These are phyloP conservation scores for Punctularia strigosozonata DNA, from an alignment of 768 basidiomycete species.

Conservation along the genomic window DNA sequence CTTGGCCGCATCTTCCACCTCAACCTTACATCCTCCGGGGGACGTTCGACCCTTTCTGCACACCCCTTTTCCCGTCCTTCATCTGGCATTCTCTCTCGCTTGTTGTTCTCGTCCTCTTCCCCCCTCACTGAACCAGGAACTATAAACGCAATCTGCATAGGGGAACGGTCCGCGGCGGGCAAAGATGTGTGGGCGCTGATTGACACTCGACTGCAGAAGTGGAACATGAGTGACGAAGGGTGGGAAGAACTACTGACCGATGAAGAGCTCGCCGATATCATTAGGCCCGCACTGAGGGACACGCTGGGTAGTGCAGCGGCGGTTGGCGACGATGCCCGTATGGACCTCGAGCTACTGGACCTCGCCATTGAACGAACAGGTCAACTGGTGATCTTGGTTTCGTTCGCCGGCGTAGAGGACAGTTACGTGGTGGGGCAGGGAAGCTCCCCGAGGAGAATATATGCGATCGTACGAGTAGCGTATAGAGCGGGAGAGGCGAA, in stretches of 20 bases:
- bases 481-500: conserved; percentile 27
- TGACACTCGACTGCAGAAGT: conserved; percentile 56
- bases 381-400: conserved; percentile 50
- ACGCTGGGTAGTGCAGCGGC: conserved; percentile 22
- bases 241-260: conserved; percentile 59
- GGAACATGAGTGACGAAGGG: conserved; percentile 56
- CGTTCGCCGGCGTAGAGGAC: conserved; percentile 50
- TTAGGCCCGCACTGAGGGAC: conserved; percentile 35
- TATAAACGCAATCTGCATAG: conserved; percentile 51
- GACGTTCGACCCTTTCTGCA: conserved; percentile 48
- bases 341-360: conserved; percentile 70
- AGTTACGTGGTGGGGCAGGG: conserved; percentile 26
- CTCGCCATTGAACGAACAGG: conserved; percentile 46
- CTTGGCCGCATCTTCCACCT: conserved; percentile 55
- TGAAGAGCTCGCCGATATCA: conserved; percentile 37
- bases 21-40: conserved; percentile 51
- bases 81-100: conserved; percentile 29
- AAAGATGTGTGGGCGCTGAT: conserved; percentile 58
- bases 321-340: conserved; percentile 28
- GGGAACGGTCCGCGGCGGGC: conserved; percentile 30
- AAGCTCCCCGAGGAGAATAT: conserved; percentile 43
- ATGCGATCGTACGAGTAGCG: conserved; percentile 47
- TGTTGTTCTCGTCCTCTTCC: conserved; percentile 32
- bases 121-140: conserved; percentile 41
- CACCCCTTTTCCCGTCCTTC: conserved; percentile 50